phyloP scores from a whole-genome alignment of 305 asterid species.

The Plantago coronopus region DNA sequence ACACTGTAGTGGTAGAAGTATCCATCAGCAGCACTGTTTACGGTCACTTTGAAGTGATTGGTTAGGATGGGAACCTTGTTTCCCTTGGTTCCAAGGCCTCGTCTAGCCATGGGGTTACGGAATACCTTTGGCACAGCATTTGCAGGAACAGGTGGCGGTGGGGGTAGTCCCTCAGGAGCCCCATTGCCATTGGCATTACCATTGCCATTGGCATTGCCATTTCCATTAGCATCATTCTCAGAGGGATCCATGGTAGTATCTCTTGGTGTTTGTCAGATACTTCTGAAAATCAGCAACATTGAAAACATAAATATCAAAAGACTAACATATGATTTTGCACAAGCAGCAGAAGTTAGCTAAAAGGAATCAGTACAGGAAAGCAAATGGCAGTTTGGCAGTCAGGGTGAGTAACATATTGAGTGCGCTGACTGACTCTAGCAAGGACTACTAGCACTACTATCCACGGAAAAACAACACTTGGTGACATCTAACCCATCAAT shows the following conservation, averaged over 20 bases:
- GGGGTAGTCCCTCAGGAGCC: conserved; percentile 30
- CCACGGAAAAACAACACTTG: too few species aligned
- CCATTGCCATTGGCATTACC: conserved; percentile 16
- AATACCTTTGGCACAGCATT: conserved; percentile 27
- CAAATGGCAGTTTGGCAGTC: too few species aligned
- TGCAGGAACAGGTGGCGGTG: conserved; percentile 40
- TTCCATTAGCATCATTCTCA: conserved; percentile 27
- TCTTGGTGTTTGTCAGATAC: not conserved
- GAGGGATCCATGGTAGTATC: conserved; percentile 27
- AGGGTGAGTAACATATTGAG: too few species aligned
- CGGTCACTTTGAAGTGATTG: conserved; percentile 55
- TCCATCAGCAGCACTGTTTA: conserved; percentile 36
- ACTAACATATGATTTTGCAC: too few species aligned
- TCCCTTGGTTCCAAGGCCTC: conserved; percentile 45
- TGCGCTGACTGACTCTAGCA: too few species aligned
- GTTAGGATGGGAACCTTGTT: conserved; percentile 45
- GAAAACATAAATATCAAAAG: not conserved
- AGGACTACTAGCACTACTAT: too few species aligned
- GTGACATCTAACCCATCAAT: too few species aligned
- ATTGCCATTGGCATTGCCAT: conserved; percentile 20
- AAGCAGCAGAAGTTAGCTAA: too few species aligned
- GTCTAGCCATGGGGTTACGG: conserved; percentile 47
- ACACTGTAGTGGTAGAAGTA: conserved; percentile 60
- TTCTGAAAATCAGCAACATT: conserved; percentile 8
- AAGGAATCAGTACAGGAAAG: too few species aligned